Evolutionary conservation across 345 rosid genomes (phyloP).

Genomic region (Zanthoxylum bungeanum): DNA sequence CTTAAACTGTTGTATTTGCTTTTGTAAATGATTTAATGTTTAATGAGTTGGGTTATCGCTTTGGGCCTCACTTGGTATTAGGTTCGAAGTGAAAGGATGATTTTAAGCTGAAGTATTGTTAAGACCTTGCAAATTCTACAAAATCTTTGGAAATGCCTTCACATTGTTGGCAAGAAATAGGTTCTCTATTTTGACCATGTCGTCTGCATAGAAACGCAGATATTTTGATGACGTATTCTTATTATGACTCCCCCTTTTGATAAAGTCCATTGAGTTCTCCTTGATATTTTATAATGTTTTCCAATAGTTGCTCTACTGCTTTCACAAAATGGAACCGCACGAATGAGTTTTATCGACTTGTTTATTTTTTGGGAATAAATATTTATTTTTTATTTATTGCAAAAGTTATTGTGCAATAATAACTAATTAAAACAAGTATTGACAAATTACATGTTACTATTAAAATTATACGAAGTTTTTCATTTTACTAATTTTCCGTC

Average conservation of each 20-base stretch:
- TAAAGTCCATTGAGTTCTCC: neutral
- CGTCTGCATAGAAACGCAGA: neutral
- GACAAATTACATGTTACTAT: too few species aligned
- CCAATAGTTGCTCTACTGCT: slow-evolving; percentile 66
- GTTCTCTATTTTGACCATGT: slow-evolving; percentile 4
- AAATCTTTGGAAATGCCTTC: slow-evolving; percentile 79
- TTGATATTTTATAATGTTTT: slow-evolving; percentile 13
- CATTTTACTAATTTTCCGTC: too few species aligned
- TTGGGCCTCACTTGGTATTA: too few species aligned
- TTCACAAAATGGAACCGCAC: slow-evolving; percentile 89
- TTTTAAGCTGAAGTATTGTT: too few species aligned
- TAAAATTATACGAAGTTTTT: too few species aligned
- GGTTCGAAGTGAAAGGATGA: too few species aligned
- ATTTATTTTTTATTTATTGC: too few species aligned
- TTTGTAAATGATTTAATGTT: too few species aligned
- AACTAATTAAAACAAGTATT: too few species aligned
- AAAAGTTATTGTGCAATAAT: too few species aligned
- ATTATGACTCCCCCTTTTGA: slow-evolving; percentile 3
- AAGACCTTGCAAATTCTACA: slow-evolving; percentile 64
- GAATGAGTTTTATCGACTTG: slow-evolving; percentile 35
- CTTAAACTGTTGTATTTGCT: too few species aligned
- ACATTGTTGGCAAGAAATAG: slow-evolving; percentile 70
- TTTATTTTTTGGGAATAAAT: neutral
- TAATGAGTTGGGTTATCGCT: too few species aligned
- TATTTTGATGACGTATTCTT: neutral